phyloP scores from a whole-genome alignment of 768 basidiomycete genomes.

The Kwoniella bestiolae region DNA sequence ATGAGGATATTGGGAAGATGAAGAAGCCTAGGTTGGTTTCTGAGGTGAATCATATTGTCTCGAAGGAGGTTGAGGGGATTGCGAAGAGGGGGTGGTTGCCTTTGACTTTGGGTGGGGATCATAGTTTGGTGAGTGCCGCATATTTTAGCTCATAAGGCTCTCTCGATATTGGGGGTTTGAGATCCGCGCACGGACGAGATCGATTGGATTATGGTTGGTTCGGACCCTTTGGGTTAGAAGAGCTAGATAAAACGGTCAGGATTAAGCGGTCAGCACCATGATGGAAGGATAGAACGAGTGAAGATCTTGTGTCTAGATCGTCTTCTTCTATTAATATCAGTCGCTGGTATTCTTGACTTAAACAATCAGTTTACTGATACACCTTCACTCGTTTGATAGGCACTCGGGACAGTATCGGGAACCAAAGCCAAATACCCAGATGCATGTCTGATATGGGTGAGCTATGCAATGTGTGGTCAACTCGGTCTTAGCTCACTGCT shows the following conservation, averaged over 20 bases:
- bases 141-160: neutral
- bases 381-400: constrained; percentile 57
- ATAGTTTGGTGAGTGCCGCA: constrained; percentile 75
- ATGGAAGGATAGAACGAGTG: too few relatives aligned
- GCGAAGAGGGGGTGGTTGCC: constrained; percentile 78
- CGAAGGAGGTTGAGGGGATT: constrained; percentile 74
- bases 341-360: too few relatives aligned
- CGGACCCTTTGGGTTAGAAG: too few relatives aligned
- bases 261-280: too few relatives aligned
- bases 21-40: constrained; percentile 90
- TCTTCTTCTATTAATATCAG: too few relatives aligned
- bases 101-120: constrained; percentile 92
- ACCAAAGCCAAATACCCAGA: constrained; percentile 66
- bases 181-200: too few relatives aligned
- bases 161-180: too few relatives aligned
- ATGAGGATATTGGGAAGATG: constrained; percentile 83
- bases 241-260: too few relatives aligned
- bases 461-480: too few relatives aligned
- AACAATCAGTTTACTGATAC: too few relatives aligned
- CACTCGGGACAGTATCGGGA: constrained; percentile 93
- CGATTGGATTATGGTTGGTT: too few relatives aligned
- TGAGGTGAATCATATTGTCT: constrained; percentile 76
- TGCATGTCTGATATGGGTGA: constrained; percentile 79
- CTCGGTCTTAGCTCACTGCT: neutral
- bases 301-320: too few relatives aligned